These are phyloP conservation scores for Macrophomina pseudophaseolina DNA, from an alignment of 2,329 filamentous ascomycete genomes.

Conservation along the genomic window DNA sequence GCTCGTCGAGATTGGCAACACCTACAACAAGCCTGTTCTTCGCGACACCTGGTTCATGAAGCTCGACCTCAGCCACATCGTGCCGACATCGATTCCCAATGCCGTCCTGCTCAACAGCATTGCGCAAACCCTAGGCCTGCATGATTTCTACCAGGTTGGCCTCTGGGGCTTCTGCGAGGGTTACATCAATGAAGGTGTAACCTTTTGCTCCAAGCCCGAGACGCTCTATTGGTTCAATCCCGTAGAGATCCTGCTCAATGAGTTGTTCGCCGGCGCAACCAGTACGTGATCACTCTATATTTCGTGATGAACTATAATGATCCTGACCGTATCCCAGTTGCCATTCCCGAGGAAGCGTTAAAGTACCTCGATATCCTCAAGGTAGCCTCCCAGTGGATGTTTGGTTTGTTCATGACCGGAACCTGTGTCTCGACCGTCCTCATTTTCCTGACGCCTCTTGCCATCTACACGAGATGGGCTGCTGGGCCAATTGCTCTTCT, in stretches of 20 bases:
- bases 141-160: constrained; percentile 93
- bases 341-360: constrained; percentile 75
- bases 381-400: constrained; percentile 83
- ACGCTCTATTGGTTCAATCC: constrained; percentile 91
- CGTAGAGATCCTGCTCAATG: constrained; percentile 76
- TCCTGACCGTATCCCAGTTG: constrained; percentile 57
- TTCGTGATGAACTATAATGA: neutral
- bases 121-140: constrained; percentile 81
- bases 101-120: constrained; percentile 82
- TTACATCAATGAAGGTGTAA: constrained; percentile 75
- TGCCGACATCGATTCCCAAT: constrained; percentile 74
- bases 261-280: constrained; percentile 80
- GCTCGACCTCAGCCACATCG: constrained; percentile 80
- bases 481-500: constrained; percentile 72
- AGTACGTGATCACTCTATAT: constrained; percentile 53
- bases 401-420: constrained; percentile 79
- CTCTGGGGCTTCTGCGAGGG: constrained; percentile 94
- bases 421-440: constrained; percentile 73
- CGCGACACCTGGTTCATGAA: constrained; percentile 81
- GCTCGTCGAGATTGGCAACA: constrained; percentile 80
- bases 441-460: constrained; percentile 67
- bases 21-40: constrained; percentile 64
- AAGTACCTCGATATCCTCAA: constrained; percentile 75
- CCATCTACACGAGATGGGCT: constrained; percentile 57
- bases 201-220: constrained; percentile 72